These are phyloP conservation scores for Neurospora sp. DNA, from an alignment of 495 filamentous ascomycete genomes.

Conservation along the genomic window DNA sequence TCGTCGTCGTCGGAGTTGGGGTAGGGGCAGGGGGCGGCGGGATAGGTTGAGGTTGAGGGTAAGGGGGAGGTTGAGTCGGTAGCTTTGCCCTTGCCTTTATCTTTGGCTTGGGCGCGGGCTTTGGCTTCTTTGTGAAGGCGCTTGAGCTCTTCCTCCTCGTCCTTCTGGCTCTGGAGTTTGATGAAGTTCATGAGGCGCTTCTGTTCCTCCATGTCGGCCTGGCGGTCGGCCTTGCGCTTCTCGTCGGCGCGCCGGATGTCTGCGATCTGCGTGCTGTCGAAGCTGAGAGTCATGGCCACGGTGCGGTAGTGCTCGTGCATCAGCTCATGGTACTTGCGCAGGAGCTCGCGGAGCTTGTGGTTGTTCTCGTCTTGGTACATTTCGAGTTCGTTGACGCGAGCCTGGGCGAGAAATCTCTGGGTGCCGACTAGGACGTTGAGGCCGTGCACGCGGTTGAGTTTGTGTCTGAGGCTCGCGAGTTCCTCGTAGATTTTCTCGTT, in stretches of 20 bases:
- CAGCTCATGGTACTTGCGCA: not conserved
- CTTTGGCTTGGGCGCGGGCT: not conserved
- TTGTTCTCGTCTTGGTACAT: not conserved
- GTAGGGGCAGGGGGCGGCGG: no score
- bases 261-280: not conserved
- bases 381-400: not conserved
- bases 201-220: not conserved
- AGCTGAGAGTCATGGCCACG: no score
- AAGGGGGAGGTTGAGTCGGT: not conserved
- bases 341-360: not conserved
- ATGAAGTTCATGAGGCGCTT: not conserved
- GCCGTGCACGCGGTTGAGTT: not conserved
- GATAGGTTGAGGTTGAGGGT: no score
- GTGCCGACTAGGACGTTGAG: not conserved
- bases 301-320: no score
- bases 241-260: not conserved
- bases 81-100: not conserved
- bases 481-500: not conserved
- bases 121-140: not conserved
- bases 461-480: not conserved
- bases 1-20: not conserved
- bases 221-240: not conserved
- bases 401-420: not conserved
- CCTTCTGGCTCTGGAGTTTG: not conserved
- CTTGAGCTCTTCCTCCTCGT: not conserved